Evolutionary conservation across 192 early-diverging fungal genomes (phyloP).

Genomic region (Coemansia sp.): DNA sequence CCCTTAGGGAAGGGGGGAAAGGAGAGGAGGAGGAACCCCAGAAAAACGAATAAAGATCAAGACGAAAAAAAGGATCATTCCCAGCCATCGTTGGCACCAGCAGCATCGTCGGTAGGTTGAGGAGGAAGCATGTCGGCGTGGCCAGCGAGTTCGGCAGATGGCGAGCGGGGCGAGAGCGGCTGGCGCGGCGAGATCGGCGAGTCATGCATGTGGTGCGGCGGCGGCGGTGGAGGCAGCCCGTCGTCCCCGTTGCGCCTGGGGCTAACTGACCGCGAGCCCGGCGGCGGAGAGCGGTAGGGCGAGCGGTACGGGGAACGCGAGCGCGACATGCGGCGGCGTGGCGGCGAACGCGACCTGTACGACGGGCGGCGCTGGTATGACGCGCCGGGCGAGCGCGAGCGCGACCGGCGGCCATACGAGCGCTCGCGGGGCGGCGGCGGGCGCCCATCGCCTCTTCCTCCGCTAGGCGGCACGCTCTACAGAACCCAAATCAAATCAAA

Average conservation of each 20-base stretch:
- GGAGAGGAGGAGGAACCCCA: not conserved
- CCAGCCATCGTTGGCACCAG: constrained; percentile 32
- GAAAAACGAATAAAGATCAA: not conserved
- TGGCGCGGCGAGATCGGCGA: constrained; percentile 43
- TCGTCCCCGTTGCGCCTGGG: constrained; percentile 17
- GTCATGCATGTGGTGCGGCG: constrained; percentile 17
- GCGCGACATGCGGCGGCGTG: constrained; percentile 27
- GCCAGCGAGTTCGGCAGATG: constrained; percentile 30
- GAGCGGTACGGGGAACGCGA: constrained; percentile 27
- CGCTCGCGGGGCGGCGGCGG: constrained; percentile 50
- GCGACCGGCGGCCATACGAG: constrained; percentile 52
- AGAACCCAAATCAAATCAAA: not conserved
- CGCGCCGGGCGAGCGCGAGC: constrained; percentile 55
- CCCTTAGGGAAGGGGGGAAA: not conserved
- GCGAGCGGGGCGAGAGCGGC: constrained; percentile 52
- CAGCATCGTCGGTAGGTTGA: constrained; percentile 15
- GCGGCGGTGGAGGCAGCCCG: constrained; percentile 27
- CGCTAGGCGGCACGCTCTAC: not conserved
- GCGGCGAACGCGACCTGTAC: constrained; percentile 32
- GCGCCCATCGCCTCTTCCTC: constrained; percentile 35
- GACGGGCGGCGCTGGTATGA: constrained; percentile 27
- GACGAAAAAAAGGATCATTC: constrained; percentile 10
- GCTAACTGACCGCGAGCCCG: constrained; percentile 24
- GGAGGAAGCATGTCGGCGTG: constrained; percentile 14
- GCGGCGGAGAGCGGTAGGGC: constrained; percentile 8